Evolutionary conservation across 495 filamentous ascomycete genomes (phyloP).

Genomic region (Tuber umbilicatum): DNA sequence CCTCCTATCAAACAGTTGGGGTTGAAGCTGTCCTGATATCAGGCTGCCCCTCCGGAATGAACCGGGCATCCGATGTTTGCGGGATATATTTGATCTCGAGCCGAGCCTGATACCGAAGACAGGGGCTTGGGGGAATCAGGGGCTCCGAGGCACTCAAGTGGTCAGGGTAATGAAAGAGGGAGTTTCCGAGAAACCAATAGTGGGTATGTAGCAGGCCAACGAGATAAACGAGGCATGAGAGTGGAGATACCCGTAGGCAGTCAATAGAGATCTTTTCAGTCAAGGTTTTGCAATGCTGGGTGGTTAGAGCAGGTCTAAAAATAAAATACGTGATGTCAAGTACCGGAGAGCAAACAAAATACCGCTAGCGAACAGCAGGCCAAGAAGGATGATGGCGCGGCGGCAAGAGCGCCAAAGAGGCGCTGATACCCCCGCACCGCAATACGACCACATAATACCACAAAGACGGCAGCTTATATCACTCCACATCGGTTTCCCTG

Average conservation of each 20-base stretch:
- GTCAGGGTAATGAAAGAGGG: not conserved
- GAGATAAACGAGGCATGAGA: not conserved
- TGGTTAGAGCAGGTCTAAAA: not conserved
- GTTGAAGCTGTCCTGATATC: not conserved
- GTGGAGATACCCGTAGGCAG: not conserved
- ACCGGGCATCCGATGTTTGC: not conserved
- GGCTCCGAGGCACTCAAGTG: not conserved
- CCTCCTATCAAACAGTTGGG: not conserved
- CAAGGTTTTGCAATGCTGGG: not conserved
- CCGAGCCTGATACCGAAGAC: not conserved
- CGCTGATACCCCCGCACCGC: not conserved
- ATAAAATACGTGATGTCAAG: not conserved
- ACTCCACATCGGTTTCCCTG: not conserved
- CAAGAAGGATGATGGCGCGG: not conserved
- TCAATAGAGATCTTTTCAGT: not conserved
- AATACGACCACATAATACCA: not conserved
- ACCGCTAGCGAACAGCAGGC: too few species aligned
- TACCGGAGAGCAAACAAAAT: not conserved
- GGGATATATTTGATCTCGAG: not conserved
- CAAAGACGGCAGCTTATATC: not conserved
- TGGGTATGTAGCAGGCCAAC: not conserved
- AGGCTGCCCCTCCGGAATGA: not conserved
- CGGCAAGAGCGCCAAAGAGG: not conserved
- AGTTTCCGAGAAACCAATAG: not conserved
- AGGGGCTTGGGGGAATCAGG: not conserved